Base-by-base conservation (phyloP, 352 stramenopile genomes). In the Salisapilia sapeloensis region DNA sequence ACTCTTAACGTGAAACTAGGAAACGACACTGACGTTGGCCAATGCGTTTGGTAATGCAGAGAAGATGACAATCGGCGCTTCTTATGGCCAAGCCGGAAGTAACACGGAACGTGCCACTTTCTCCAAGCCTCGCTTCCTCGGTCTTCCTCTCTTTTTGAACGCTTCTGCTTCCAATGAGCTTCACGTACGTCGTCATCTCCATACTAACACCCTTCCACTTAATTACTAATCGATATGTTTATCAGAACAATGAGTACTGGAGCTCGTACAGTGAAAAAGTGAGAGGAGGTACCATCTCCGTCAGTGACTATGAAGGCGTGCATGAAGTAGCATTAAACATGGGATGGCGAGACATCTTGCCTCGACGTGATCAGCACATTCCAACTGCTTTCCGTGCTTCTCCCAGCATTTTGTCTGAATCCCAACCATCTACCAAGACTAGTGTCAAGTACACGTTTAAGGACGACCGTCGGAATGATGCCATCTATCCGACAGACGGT, bases 361-460 rank as follows among this genome's bases (percentile, higher is more conserved):
- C 78, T 12, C 66, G 78, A 10, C 71, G 78, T 29, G 72, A 87
- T 33, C 46, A 56, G 14, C 82, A 85, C 44, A 83, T 91, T 37
- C 66, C 76, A 8, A 93, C 76, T 18, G 81, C 78, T 20, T 94
- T 91, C 50, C 70, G 74, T 24, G 79, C 83, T 25, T 94, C 81
- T 7, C 76, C 76, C 14, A 89, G 71, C 53, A 90, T 95, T 42
- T 50, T 95, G 32, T 60, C 72, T n/a, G 77, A 94, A 42, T 72
- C 80, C 2, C 66, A 84, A 38, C 83, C 83, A 19, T 93, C 79
- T 14, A 81, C 83, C 13, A 95, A 94, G 56, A 92, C 77, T 24
- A 94, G 78, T 56, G 31, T 95, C 29, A 90, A 91, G 48, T 94
- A 95, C 42, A 69, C 82, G n/a, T 95, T 91, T 46, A 91, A 77